Evolutionary conservation across 306 rosid genomes (phyloP).

Genomic region (Lagenaria siceraria): DNA sequence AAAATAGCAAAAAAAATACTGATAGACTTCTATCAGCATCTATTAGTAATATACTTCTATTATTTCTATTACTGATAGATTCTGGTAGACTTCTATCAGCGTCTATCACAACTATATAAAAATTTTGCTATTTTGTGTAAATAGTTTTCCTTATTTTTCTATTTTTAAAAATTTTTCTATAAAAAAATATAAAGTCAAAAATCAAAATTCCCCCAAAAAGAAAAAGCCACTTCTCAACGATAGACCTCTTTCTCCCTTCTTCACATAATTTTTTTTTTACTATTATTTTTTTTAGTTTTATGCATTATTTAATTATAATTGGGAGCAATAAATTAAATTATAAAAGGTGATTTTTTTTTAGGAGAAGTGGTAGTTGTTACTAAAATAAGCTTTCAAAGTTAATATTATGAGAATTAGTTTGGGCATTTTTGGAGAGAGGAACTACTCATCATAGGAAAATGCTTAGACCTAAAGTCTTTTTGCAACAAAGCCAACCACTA

Average conservation of each 20-base stretch:
- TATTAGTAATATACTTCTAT: no score
- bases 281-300: background rate
- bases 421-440: background rate
- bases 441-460: background rate
- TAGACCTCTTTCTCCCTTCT: background rate
- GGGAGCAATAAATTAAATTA: background rate
- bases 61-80: no score
- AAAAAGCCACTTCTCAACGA: background rate
- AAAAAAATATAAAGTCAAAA: background rate
- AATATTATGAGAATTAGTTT: background rate
- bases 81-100: no score
- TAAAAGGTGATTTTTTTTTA: background rate
- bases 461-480: background rate
- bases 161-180: no score
- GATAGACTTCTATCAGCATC: no score
- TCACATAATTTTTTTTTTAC: background rate
- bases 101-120: no score
- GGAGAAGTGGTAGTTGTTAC: background rate
- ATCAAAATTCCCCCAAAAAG: background rate
- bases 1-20: no score
- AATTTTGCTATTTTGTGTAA: no score
- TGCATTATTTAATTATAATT: background rate
- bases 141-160: no score
- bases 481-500: background rate
- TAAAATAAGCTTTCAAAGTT: background rate